Percentiles rank a stretch among this genome's conserved stretches.
Conservation (phyloP, 495 filamentous ascomycete species). For the Daldinia bambusicola region DNA sequence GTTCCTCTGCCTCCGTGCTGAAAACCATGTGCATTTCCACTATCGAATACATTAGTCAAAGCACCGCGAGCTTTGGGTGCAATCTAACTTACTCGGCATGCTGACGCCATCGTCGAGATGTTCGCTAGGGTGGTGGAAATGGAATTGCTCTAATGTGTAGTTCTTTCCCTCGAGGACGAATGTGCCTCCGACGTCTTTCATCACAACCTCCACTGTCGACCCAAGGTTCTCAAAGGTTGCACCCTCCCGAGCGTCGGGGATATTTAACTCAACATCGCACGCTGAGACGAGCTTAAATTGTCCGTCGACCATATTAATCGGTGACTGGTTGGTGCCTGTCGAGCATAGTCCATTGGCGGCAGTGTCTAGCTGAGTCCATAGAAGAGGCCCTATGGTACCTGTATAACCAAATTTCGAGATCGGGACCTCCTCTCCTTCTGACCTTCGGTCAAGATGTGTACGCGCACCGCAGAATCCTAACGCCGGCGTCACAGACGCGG, state of each 20-base stretch:
- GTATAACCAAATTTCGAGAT: slow-evolving; percentile 61
- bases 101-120: slow-evolving; percentile 63
- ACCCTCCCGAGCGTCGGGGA: slow-evolving; percentile 51
- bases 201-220: slow-evolving; percentile 66
- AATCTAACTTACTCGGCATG: slow-evolving; percentile 52
- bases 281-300: slow-evolving; percentile 55
- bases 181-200: slow-evolving; percentile 50
- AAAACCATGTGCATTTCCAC: slow-evolving; percentile 78
- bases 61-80: background rate
- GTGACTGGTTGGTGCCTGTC: slow-evolving; percentile 68
- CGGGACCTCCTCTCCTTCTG: slow-evolving; percentile 47
- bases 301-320: slow-evolving; percentile 64
- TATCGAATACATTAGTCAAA: slow-evolving; percentile 41
- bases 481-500: slow-evolving; percentile 43
- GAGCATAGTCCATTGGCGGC: slow-evolving; percentile 61
- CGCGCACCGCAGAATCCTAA: slow-evolving; percentile 44
- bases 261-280: slow-evolving; percentile 48
- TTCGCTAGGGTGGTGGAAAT: slow-evolving; percentile 77
- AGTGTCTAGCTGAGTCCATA: slow-evolving; percentile 64
- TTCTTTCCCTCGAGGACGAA: slow-evolving; percentile 57
- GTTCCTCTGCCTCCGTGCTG: slow-evolving; percentile 52
- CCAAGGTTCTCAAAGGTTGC: slow-evolving; percentile 69
- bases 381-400: slow-evolving; percentile 63
- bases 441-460: slow-evolving; percentile 51
- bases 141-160: slow-evolving; percentile 71